Evolutionary conservation across 345 rosid genomes (phyloP).

Genomic region (Pistacia vera): DNA sequence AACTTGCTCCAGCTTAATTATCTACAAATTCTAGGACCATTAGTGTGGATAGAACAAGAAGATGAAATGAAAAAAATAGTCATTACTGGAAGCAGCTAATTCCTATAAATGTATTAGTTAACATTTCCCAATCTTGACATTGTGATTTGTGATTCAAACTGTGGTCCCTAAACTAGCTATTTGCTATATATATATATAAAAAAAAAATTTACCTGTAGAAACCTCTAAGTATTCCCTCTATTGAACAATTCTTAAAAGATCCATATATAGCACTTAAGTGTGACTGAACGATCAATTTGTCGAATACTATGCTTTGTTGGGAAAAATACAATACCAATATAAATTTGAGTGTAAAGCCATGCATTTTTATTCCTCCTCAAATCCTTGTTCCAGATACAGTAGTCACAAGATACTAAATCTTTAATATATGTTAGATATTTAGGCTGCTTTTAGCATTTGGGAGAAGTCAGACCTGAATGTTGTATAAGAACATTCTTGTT

Average conservation of each 20-base stretch:
- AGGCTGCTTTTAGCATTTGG: neutral
- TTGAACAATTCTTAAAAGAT: neutral
- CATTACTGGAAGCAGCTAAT: no score
- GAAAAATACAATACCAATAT: no score
- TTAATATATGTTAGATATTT: neutral
- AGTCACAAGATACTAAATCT: neutral
- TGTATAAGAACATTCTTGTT: neutral
- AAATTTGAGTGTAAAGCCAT: neutral
- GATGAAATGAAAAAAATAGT: no score
- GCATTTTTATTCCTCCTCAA: no score
- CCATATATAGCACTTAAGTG: no score
- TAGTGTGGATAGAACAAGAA: no score
- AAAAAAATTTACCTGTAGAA: neutral
- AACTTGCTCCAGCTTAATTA: no score
- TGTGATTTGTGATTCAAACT: neutral
- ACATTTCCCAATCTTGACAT: neutral
- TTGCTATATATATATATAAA: neutral
- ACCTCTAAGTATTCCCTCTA: neutral
- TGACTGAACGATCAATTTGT: neutral
- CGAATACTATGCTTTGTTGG: neutral
- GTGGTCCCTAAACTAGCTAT: neutral
- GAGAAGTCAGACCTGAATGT: neutral
- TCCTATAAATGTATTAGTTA: neutral
- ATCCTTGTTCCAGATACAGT: neutral
- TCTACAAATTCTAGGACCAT: no score